phyloP scores from a whole-genome alignment of 169 alveolate species.

The Eimeria tenella region DNA sequence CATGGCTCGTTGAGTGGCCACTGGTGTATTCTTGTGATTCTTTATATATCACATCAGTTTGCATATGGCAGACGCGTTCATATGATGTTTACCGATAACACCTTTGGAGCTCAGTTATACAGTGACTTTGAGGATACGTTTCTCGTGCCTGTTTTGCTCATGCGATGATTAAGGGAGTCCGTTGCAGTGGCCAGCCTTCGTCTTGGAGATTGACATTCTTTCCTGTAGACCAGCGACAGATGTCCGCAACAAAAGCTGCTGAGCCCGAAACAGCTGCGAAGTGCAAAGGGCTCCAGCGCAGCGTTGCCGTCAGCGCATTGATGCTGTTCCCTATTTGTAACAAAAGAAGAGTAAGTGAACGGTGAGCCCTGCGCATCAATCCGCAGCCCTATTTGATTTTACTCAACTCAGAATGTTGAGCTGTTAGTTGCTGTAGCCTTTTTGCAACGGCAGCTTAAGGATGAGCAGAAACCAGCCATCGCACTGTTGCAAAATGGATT shows the following conservation, averaged over 20 bases:
- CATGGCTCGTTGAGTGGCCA: neutral
- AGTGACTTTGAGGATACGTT: neutral
- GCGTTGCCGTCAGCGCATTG: conserved; percentile 16
- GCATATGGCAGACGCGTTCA: neutral
- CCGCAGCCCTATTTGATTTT: too few species aligned
- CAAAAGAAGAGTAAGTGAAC: conserved; percentile 40
- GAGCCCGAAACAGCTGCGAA: conserved; percentile 44
- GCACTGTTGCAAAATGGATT: too few species aligned
- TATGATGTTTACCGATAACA: too few species aligned
- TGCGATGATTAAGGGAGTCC: conserved; percentile 51
- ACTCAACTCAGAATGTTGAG: too few species aligned
- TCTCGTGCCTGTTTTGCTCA: conserved; percentile 28
- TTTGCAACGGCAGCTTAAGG: too few species aligned
- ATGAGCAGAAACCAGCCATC: too few species aligned
- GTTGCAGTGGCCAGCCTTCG: conserved; percentile 16
- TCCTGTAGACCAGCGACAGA: conserved; percentile 49
- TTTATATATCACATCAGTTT: neutral
- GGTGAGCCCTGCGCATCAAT: neutral
- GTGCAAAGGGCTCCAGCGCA: conserved; percentile 42
- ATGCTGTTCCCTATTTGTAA: conserved; percentile 28
- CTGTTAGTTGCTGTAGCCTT: too few species aligned
- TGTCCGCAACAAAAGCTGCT: neutral
- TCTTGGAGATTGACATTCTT: conserved; percentile 12
- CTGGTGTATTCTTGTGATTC: neutral
- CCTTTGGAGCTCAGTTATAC: too few species aligned